Evolutionary conservation across 441 rosid genomes (phyloP), one percentile per base, ranked within the genome.

Genomic region (Macaranga tanarius): DNA sequence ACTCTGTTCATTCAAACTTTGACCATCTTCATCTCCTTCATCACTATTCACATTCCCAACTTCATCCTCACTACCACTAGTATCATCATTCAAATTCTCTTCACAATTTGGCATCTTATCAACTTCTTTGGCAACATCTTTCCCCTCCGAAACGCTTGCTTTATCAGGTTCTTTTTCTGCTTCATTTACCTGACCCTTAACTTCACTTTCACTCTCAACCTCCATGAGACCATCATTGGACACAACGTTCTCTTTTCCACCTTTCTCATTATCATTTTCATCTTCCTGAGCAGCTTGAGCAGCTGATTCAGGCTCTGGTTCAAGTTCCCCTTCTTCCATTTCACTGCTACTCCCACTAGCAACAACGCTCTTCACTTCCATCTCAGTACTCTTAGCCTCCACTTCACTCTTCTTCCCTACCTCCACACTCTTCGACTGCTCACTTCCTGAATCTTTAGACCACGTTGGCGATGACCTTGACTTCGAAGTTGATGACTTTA

Each of bases 241-340:
- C 50, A 26, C 59, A 44, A 55, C 62, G 73, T 68, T 64, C 50
- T 74, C 71, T 50, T 56, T 65, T n/a, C 19, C 65, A 62, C 57
- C 75, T 59, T 34, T 70, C 40, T 34, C 78, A 62, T 52, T 44
- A 13, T 62, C 74, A 62, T 45, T 55, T 10, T 38, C 63, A 34
- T 57, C 59, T 38, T 45, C 73, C 61, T 59, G 50, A 28, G 10
- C 80, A 69, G 48, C 79, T 52, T 67, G 80, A 73, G 77, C 61
- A 45, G 48, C 82, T 42, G 40, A 57, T 62, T 76, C 86, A 23
- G 82, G 68, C 65, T 89, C 97, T 10, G 96, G 99, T 79, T 91
- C 96, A 28, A 95, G 89, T 81, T 95, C 98, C 40, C 99, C 99
- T 89, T 95, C 98, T 84, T 95, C 99, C 97, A 95, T 95, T 82